Conservation (phyloP, 768 basidiomycete genomes). For the Kwoniella dejecticola region DNA sequence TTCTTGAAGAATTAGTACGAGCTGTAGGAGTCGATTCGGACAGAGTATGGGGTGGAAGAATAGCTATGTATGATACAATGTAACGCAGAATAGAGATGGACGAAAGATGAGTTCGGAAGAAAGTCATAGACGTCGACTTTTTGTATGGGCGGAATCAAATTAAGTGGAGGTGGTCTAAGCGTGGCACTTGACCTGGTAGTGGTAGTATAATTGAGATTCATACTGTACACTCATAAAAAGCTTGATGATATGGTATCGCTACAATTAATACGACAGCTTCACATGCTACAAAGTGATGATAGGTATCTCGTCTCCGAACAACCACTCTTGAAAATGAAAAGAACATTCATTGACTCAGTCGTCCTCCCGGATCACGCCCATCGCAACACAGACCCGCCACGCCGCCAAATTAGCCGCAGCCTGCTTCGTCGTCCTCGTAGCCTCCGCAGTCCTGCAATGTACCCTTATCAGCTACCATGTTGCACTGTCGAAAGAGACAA, state of each 20-base stretch:
- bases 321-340: no score
- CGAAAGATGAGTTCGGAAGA: neutral
- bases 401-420: conserved; percentile 18
- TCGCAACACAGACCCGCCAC: conserved; percentile 17
- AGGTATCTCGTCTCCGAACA: no score
- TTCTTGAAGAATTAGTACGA: no score
- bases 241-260: no score
- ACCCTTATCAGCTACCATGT: neutral
- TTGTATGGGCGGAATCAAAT: neutral
- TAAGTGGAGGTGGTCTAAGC: neutral
- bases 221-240: no score
- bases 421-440: conserved; percentile 13
- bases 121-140: neutral
- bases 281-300: no score
- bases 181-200: neutral
- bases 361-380: conserved; percentile 12
- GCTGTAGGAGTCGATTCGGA: no score
- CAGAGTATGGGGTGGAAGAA: neutral
- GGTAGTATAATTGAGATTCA: no score
- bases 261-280: no score
- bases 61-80: no score
- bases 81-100: neutral
- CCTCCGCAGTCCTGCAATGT: conserved; percentile 2
- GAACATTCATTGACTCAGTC: conserved; percentile 1
- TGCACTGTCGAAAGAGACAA: neutral